Percentiles rank a stretch among this genome's conserved stretches.
Conservation (phyloP, 2,329 filamentous ascomycete genomes). For the Escovopsis sp. region DNA sequence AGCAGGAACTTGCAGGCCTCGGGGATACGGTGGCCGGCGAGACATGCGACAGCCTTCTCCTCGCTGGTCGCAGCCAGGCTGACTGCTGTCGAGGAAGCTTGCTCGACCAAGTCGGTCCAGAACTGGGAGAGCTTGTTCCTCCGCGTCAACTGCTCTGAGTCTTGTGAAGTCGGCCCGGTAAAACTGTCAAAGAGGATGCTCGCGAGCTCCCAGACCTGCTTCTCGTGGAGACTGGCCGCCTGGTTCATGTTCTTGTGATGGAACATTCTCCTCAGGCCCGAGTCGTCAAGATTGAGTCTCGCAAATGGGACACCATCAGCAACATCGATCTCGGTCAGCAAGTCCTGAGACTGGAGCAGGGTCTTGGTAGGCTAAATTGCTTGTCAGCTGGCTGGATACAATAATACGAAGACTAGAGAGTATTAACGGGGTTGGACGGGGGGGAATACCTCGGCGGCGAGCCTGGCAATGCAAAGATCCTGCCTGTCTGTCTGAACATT, state of each 20-base stretch:
- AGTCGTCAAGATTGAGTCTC: constrained; percentile 28
- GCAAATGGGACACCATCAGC: constrained; percentile 47
- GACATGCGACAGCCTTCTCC: constrained; percentile 67
- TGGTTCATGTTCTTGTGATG: constrained; percentile 26
- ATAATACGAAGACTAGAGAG: background rate
- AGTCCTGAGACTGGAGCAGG: constrained; percentile 39
- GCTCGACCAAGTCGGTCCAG: constrained; percentile 51
- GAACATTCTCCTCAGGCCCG: constrained; percentile 23
- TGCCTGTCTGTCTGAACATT: constrained; percentile 48
- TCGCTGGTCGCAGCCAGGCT: constrained; percentile 50
- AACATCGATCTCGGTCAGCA: constrained; percentile 36
- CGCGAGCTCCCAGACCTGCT: constrained; percentile 70
- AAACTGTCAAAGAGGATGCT: constrained; percentile 75
- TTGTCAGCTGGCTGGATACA: constrained; percentile 5
- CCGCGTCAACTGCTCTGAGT: constrained; percentile 26
- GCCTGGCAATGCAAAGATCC: constrained; percentile 50
- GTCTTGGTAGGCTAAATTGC: constrained; percentile 37
- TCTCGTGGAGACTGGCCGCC: constrained; percentile 45
- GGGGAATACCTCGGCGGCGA: constrained; percentile 36
- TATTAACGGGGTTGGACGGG: background rate
- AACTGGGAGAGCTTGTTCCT: constrained; percentile 54
- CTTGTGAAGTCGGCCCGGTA: constrained; percentile 24
- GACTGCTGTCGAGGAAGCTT: constrained; percentile 37
- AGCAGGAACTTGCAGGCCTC: constrained; percentile 73
- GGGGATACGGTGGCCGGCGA: constrained; percentile 64